phyloP scores from a whole-genome alignment of 345 rosid species.

The Carallia pectinifolia region DNA sequence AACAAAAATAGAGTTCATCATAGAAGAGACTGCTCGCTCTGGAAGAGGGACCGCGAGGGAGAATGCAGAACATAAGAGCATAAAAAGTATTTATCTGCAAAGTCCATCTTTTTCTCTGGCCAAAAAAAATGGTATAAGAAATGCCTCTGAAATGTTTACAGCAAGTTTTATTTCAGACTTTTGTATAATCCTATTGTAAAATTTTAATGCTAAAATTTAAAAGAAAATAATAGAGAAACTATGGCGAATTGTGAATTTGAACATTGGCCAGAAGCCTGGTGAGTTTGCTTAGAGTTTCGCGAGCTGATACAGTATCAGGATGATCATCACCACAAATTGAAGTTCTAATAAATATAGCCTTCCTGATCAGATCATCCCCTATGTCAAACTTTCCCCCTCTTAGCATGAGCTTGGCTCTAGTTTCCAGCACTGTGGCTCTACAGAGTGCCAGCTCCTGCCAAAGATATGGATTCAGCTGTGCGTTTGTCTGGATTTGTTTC shows the following conservation, averaged over 20 bases:
- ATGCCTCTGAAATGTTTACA: constrained; percentile 34
- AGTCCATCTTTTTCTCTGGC: too few species aligned
- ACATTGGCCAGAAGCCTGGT: constrained; percentile 73
- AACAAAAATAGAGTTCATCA: too few species aligned
- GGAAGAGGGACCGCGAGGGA: too few species aligned
- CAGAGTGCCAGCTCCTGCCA: constrained; percentile 92
- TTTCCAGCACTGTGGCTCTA: constrained; percentile 88
- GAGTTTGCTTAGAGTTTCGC: constrained; percentile 71
- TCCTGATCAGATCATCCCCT: constrained; percentile 88
- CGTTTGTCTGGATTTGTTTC: constrained; percentile 81
- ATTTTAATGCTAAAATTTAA: constrained; percentile 17
- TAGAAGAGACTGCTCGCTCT: too few species aligned
- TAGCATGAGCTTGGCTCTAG: constrained; percentile 84
- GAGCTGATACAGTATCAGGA: constrained; percentile 56
- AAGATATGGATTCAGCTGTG: constrained; percentile 71
- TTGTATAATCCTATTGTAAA: constrained; percentile 44
- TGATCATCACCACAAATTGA: constrained; percentile 89
- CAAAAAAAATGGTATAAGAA: constrained; percentile 13
- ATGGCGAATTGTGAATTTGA: constrained; percentile 66
- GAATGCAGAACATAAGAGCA: background rate
- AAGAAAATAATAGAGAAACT: constrained; percentile 14
- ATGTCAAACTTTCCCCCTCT: constrained; percentile 79
- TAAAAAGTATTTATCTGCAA: constrained; percentile 4
- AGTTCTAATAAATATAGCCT: constrained; percentile 79
- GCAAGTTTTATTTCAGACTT: constrained; percentile 37